These are phyloP conservation scores for Gossypioides kirkii DNA, from an alignment of 345 rosid genomes.

Conservation along the genomic window DNA sequence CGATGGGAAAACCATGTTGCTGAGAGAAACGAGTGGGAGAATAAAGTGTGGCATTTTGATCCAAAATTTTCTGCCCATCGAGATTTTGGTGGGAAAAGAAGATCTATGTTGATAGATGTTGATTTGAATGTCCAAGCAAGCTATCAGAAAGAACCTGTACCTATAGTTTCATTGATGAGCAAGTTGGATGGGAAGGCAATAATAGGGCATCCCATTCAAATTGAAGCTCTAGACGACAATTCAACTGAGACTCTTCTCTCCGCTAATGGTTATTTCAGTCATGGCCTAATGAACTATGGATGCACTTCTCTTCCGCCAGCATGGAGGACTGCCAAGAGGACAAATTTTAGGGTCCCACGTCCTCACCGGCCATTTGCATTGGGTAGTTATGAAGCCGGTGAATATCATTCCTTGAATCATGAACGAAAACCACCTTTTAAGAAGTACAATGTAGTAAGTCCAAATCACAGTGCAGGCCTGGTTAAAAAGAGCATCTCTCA, in stretches of 20 bases:
- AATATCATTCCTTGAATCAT: slow-evolving; percentile 28
- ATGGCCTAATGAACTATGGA: slow-evolving; percentile 44
- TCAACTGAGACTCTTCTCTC: slow-evolving; percentile 51
- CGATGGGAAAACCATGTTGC: slow-evolving; percentile 43
- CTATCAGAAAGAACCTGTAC: slow-evolving; percentile 71
- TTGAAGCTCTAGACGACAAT: slow-evolving; percentile 70
- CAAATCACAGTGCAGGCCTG: slow-evolving; percentile 35
- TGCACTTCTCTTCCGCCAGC: slow-evolving; percentile 52
- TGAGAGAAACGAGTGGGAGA: slow-evolving; percentile 37
- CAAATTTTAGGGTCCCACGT: slow-evolving; percentile 75
- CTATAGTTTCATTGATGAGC: slow-evolving; percentile 78
- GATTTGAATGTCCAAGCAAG: slow-evolving; percentile 83
- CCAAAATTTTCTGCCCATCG: slow-evolving; percentile 33
- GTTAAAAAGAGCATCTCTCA: slow-evolving; percentile 38
- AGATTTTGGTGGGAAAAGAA: slow-evolving; percentile 36
- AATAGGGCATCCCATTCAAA: slow-evolving; percentile 83
- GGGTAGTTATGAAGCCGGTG: slow-evolving; percentile 37
- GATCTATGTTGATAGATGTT: slow-evolving; percentile 65
- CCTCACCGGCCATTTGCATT: slow-evolving; percentile 41
- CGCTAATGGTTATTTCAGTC: slow-evolving; percentile 33
- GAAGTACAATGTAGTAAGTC: slow-evolving; percentile 34
- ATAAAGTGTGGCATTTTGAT: slow-evolving; percentile 32
- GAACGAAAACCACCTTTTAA: slow-evolving; percentile 38
- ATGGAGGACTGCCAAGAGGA: slow-evolving; percentile 94
- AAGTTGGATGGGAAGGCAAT: slow-evolving; percentile 80